Percentiles rank a stretch among this genome's conserved stretches.
phyloP scores from a whole-genome alignment of 257 asterid genomes.

The Solanum chiquidenum region DNA sequence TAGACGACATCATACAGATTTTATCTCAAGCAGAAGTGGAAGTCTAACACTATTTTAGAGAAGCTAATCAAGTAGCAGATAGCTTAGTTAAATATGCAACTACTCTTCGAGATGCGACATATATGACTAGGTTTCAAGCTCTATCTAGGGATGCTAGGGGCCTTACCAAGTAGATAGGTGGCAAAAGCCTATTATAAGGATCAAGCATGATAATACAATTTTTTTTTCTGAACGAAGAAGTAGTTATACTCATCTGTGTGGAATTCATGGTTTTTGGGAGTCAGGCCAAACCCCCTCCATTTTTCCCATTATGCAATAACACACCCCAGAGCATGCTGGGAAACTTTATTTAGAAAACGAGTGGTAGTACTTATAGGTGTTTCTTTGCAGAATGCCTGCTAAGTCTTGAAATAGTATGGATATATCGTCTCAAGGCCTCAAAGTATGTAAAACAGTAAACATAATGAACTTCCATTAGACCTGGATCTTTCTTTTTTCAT shows the following conservation, averaged over 20 bases:
- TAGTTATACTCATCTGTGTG: not conserved
- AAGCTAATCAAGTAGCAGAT: not conserved
- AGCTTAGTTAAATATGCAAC: not conserved
- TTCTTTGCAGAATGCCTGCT: not conserved
- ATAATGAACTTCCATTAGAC: not conserved
- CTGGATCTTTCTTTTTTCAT: not conserved
- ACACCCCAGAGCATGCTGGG: not conserved
- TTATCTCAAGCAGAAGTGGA: not conserved
- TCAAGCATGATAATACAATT: not conserved
- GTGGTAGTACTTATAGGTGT: not conserved
- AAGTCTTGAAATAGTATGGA: not conserved
- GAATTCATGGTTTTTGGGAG: not conserved
- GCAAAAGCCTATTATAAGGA: not conserved
- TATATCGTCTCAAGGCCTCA: not conserved
- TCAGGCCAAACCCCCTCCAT: not conserved
- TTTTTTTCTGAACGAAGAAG: not conserved
- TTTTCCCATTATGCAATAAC: not conserved
- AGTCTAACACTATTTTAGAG: not conserved
- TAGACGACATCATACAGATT: not conserved
- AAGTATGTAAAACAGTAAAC: not conserved
- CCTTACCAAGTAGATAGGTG: not conserved
- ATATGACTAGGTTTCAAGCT: not conserved
- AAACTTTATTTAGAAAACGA: not conserved
- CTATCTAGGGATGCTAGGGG: not conserved
- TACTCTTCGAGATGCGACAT: not conserved